Percentiles rank a stretch among this genome's conserved stretches.
Conservation (phyloP, 2,329 filamentous ascomycete species). For the Elsinoe fawcettii region DNA sequence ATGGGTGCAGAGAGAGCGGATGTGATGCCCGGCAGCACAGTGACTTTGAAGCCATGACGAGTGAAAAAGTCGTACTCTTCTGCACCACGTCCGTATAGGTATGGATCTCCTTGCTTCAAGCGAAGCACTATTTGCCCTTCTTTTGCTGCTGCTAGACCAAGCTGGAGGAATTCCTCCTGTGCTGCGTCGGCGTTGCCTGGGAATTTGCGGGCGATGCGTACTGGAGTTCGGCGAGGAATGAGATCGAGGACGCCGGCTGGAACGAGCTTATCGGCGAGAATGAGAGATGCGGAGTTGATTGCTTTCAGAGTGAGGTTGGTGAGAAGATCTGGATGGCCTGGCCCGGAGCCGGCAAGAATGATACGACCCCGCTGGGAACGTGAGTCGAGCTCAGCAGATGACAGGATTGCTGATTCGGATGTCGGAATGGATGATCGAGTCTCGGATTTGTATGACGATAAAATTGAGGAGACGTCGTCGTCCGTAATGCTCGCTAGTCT, state of each 20-base stretch:
- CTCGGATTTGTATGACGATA: constrained; percentile 59
- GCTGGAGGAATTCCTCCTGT: constrained; percentile 76
- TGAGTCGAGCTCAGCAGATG: constrained; percentile 25
- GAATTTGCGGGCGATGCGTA: constrained; percentile 93
- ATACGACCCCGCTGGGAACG: constrained; percentile 55
- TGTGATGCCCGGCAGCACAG: constrained; percentile 83
- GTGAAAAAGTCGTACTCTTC: constrained; percentile 87
- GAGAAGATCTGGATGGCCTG: constrained; percentile 84
- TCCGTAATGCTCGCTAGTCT: constrained; percentile 73
- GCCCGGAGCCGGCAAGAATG: constrained; percentile 83
- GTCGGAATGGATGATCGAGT: constrained; percentile 23
- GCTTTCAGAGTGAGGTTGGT: constrained; percentile 75
- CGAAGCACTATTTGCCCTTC: constrained; percentile 74
- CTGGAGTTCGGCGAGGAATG: constrained; percentile 78
- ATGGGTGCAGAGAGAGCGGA: constrained; percentile 79
- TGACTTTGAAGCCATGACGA: constrained; percentile 54
- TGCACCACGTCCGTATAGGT: constrained; percentile 88
- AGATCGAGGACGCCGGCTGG: constrained; percentile 79
- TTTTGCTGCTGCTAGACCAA: constrained; percentile 62
- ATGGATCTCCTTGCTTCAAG: constrained; percentile 94
- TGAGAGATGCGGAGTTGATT: constrained; percentile 65
- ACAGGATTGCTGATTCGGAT: constrained; percentile 24
- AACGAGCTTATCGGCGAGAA: constrained; percentile 79
- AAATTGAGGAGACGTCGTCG: constrained; percentile 65
- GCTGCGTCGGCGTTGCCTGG: constrained; percentile 92